Evolutionary conservation across 202 grass and related monocot species (phyloP), one percentile per base, ranked within the genome.

Genomic region (Zoysia matrella): DNA sequence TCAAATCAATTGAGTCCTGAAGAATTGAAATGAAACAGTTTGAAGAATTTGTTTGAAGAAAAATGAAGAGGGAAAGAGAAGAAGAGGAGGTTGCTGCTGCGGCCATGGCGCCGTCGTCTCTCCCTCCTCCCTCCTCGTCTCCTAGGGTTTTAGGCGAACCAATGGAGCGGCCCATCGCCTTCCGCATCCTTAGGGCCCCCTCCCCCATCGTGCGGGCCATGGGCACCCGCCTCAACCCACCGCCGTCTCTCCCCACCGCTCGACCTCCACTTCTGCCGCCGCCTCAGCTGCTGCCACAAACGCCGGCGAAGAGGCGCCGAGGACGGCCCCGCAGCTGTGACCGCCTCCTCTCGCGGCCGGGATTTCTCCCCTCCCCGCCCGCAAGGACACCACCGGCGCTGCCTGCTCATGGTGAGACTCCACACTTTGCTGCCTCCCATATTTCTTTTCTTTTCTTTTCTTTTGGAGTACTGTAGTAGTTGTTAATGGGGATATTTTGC

Each of bases 161-260:
- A 83, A 83, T 74, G 86, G 81, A 53, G 40, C 52, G 44, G 14
- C 50, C 73, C 30, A 60, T 74, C 11, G 79, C 52, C 63, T 78
- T 75, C 70, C 40, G 74, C 22, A 12, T 16, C 68, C 79, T 89
- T 78, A 74, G 83, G 60, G 83, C 79, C 61, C 88, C 88, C 63
- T 89, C 88, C 2, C 88, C 88, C 15, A 67, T 89, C 49, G 88
- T 89, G 46, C 76, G 78, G 78, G 88, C 88, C 68, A 86, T 89
- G 88, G 60, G 78, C 61, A 89, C 88, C 78, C 88, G 87, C 60
- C 13, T 89, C 52, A 18, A 84, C 7, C 77, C 87, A 40, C 67
- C 74, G 66, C 87, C 87, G 52, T 52, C 11, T 49, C 67, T 18
- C 2, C 61, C 83, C 50, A 52, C 67, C 13, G 5, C 65, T 30